Conservation (phyloP, 2,329 filamentous ascomycete genomes). For the Fusarium secorum region DNA sequence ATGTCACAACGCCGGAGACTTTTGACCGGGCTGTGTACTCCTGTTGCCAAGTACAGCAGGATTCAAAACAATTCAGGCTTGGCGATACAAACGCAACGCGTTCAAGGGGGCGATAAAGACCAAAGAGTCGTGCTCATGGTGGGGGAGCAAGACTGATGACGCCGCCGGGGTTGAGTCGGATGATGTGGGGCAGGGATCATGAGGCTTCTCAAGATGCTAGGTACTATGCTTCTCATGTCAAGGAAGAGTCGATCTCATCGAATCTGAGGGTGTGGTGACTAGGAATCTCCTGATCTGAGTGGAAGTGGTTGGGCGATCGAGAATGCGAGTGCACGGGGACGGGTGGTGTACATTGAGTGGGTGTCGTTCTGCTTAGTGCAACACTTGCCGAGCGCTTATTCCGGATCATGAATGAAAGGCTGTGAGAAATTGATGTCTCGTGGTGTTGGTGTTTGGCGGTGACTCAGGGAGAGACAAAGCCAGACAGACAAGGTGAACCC, state of each 20-base stretch:
- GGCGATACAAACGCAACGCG: slow-evolving; percentile 19
- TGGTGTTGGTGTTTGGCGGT: slow-evolving; percentile 14
- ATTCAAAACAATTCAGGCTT: slow-evolving; percentile 10
- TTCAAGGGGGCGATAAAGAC: slow-evolving; percentile 30
- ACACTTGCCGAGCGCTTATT: slow-evolving; percentile 34
- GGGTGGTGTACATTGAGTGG: slow-evolving; percentile 24
- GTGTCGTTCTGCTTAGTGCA: slow-evolving; percentile 30
- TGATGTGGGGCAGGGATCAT: slow-evolving; percentile 45
- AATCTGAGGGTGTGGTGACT: slow-evolving; percentile 36
- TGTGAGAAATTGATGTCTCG: slow-evolving; percentile 14
- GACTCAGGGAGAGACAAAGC: slow-evolving; percentile 17
- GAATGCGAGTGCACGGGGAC: slow-evolving; percentile 25
- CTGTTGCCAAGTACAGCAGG: neutral
- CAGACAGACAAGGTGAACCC: slow-evolving; percentile 23
- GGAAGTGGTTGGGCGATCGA: slow-evolving; percentile 22
- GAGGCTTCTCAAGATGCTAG: slow-evolving; percentile 40
- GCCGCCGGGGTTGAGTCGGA: slow-evolving; percentile 34
- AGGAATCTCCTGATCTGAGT: slow-evolving; percentile 16
- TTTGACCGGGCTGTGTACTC: slow-evolving; percentile 24
- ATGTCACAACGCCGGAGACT: slow-evolving; percentile 31
- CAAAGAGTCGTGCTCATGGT: slow-evolving; percentile 25
- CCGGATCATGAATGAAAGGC: slow-evolving; percentile 7
- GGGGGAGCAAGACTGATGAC: slow-evolving; percentile 35
- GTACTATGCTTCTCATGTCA: slow-evolving; percentile 25
- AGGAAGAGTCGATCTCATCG: slow-evolving; percentile 38